Evolutionary conservation across 306 rosid genomes (phyloP), one percentile per base, ranked within the genome.

Genomic region (Sindora glabra): DNA sequence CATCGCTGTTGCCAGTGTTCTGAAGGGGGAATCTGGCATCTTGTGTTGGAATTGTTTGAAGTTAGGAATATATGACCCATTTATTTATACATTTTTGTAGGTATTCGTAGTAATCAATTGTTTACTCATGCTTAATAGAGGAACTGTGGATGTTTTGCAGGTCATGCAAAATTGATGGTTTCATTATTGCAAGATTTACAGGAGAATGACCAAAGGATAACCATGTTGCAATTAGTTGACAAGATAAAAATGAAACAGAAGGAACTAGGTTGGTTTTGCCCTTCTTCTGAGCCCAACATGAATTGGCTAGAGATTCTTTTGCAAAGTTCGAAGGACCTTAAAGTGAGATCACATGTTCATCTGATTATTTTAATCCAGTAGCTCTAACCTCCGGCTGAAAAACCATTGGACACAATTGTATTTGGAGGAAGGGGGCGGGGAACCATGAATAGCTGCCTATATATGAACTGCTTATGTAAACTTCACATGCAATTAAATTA

Each of bases 171-270:
- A 73, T 64, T 75, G 69, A 73, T 85, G 49, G 62, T 91, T 81
- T 85, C 96, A 42, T 68, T 91, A 48, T 68, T 91, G 79, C 87
- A 83, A 83, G 91, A 81, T 70, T 25, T 81, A 23, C 91, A 83
- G 73, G 74, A 69, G 32, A 85, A 73, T 71, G 90, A 79, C 64
- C 95, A 83, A 72, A 85, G 87, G 65, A 53, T 88, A 74, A 91
- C 97, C 16, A 80, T 91, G 89, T 73, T 87, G 74, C 96, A 91
- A 63, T 81, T 91, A 40, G 78, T 83, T 19, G 97, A 91, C 34
- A 87, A 85, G 74, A 75, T 83, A 71, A 91, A 87, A 85, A 24
- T 64, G 48, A 84, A 91, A 72, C 89, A 74, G 74, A 81, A 87
- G 68, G 83, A 71, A 74, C 65, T 73, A 79, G 97, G 97, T 91